Evolutionary conservation across 2,329 filamentous ascomycete species (phyloP), one percentile per base, ranked within the genome.

Genomic region (Verticillium nonalfalfae): DNA sequence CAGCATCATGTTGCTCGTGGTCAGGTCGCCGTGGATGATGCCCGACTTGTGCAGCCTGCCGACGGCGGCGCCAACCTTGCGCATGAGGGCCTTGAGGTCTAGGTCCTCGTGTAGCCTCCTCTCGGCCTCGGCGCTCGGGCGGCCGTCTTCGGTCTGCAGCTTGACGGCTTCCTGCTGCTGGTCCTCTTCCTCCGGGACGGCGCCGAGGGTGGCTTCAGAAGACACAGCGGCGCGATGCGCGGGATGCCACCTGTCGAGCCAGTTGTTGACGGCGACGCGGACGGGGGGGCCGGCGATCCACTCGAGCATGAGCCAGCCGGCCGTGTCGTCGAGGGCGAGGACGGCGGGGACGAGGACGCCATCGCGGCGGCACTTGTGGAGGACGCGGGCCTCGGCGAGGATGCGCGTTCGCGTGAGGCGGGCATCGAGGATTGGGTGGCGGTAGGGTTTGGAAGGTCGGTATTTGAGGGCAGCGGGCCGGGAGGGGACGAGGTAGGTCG

Each of bases 1-100:
- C 67, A 98, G 73, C 89, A 99, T 97, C 78, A 99, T 83, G 76
- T 99, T 99, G 77, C 93, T 97, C 65, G 93, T 99, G 63, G 95
- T 99, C 77, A 99, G 76, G 78, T 99, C 95, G 50, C 95, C 95
- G 78, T 99, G 95, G 62, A 97, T 87, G 61, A 98, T 85, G 15
- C 94, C 94, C n/a, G 87, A 82, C 60, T 82, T 84, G 79, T 99
- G 95, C 79, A 99, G 79, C 60, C 74, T 82, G 7, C 90, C 93
- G 15, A 97, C 84, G 2, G 88, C 87, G 5, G 73, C 71, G 1
- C 91, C 93, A 63, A 97, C 86, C 65, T 84, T 81, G 56, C 80
- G 76, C 85, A 97, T 87, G 63, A 97, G 76, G 13, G 72, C 79
- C 56, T 82, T 78, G 15, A 93, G 74, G 38, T 79, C 79, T 39